Base-by-base conservation (phyloP, 106 monocot species). In the Dendrobium officinale region DNA sequence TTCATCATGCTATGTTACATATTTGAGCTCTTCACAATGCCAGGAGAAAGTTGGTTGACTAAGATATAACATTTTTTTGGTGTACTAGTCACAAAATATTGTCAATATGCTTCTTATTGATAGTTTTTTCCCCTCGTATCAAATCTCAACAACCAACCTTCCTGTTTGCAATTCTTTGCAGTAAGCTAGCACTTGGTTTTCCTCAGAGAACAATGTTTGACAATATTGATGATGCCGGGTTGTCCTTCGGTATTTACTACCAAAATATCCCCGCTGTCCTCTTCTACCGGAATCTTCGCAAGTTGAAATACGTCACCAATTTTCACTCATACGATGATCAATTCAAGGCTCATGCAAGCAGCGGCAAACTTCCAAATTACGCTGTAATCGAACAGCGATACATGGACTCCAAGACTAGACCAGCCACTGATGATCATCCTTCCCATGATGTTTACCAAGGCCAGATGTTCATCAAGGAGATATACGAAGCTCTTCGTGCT, bases 381-480 rank as follows among this genome's bases (percentile, higher is more conserved):
- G 92, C 79, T 1, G 95, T 95, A 27, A 86, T 95, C 19, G 95
- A 95, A 81, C 95, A 95, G 73, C 85, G 86, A 1, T 95, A 95
- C 76, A 17, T 91, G 51, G 95, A 95, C 83, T 87, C 89, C 5
- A 92, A 82, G 59, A 15, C 15, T 20, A 74, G 79, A 9, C 95
- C 93, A 6, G 95, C 95, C 24, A 92, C 81, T 56, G 95, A 93
- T 42, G 95, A 95, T 72, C 93, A 95, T 78, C 95, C 95, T 0
- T 93, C 92, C 43, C 95, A 95, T 61, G 95, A 95, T 80, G 90
- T 95, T 19, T 92, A 92, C 82, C 90, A 91, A 76, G 95, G 95
- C 4, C 95, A 95, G 78, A 70, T 95, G 87, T 87, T 95, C 47
- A 87, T 95, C 26, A 92, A 95, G 81, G 83, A 90, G 44, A 77